phyloP scores from a whole-genome alignment of 2,329 filamentous ascomycete genomes.

The Coniochaeta sp. region DNA sequence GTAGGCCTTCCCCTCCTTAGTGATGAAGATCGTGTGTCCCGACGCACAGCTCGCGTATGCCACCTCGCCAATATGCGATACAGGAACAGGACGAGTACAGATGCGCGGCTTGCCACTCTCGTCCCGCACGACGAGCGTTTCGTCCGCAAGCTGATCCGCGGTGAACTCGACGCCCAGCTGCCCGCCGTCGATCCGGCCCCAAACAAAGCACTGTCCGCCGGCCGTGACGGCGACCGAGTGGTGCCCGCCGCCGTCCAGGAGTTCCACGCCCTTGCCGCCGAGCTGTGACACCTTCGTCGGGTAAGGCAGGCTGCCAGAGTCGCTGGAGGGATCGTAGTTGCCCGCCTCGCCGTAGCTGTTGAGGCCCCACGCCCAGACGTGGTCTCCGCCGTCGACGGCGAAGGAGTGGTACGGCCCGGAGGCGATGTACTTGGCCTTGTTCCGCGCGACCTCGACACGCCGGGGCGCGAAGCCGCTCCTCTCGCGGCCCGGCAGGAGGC shows the following conservation, averaged over 20 bases:
- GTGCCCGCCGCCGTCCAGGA: constrained; percentile 52
- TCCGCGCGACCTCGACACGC: constrained; percentile 18
- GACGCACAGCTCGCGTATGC: constrained; percentile 4
- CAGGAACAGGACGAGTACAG: constrained; percentile 4
- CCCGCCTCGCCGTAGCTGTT: constrained; percentile 61
- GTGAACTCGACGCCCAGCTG: constrained; percentile 6
- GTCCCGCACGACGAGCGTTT: constrained; percentile 1
- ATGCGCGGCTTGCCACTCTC: constrained; percentile 5
- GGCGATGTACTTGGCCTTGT: constrained; percentile 33
- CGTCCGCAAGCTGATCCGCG: constrained; percentile 4
- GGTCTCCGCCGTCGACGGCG: constrained; percentile 50
- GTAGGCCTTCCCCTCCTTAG: constrained; percentile 3
- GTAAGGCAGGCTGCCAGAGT: constrained; percentile 48
- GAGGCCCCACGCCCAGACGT: constrained; percentile 58
- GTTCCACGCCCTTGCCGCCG: constrained; percentile 39
- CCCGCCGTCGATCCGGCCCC: constrained; percentile 22
- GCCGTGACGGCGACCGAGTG: constrained; percentile 42
- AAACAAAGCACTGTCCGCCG: constrained; percentile 26
- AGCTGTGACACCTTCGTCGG: constrained; percentile 47
- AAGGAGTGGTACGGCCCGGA: constrained; percentile 58
- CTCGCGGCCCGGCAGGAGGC: constrained; percentile 8
- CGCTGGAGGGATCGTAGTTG: constrained; percentile 40
- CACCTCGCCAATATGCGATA: not conserved
- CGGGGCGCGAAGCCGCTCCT: constrained; percentile 17
- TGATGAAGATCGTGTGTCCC: constrained; percentile 8